phyloP scores from a whole-genome alignment of 2,329 filamentous ascomycete genomes.

The Penicillium frequentans region DNA sequence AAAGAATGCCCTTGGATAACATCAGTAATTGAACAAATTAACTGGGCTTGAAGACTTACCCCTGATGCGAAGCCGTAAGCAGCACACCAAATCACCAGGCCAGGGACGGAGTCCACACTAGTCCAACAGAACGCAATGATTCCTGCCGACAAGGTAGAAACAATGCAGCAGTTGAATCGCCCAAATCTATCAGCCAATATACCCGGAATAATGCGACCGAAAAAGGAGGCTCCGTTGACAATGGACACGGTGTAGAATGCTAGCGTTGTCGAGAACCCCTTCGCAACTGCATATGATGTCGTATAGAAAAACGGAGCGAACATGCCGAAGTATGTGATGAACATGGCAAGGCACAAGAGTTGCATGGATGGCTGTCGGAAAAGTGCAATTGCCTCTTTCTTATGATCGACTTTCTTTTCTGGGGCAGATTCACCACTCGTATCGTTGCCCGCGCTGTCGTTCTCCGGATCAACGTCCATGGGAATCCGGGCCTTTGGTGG shows the following conservation, averaged over 20 bases:
- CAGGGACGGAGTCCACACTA: constrained; percentile 42
- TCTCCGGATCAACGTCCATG: neutral
- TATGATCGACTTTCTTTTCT: constrained; percentile 4
- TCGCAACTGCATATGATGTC: constrained; percentile 28
- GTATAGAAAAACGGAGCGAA: constrained; percentile 43
- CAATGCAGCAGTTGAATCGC: constrained; percentile 32
- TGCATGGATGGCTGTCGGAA: constrained; percentile 22
- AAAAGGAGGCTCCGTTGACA: constrained; percentile 40
- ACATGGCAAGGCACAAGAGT: constrained; percentile 33
- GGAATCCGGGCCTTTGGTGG: neutral
- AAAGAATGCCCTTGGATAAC: constrained; percentile 43
- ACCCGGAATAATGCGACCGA: constrained; percentile 38
- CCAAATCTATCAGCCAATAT: constrained; percentile 38
- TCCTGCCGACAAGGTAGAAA: constrained; percentile 33
- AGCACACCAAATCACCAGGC: constrained; percentile 46
- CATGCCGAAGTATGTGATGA: constrained; percentile 40
- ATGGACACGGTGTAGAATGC: constrained; percentile 42
- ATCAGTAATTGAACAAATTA: neutral
- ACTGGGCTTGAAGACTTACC: constrained; percentile 23
- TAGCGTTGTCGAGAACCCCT: constrained; percentile 29
- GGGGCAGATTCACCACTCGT: neutral
- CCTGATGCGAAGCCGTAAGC: constrained; percentile 51
- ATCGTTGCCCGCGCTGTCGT: neutral
- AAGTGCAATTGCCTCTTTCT: constrained; percentile 8
- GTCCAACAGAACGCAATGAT: constrained; percentile 49